Percentiles rank a stretch among this genome's conserved stretches.
Conservation (phyloP, 1,284 basidiomycete species). For the Ganoderma leucocontextum region DNA sequence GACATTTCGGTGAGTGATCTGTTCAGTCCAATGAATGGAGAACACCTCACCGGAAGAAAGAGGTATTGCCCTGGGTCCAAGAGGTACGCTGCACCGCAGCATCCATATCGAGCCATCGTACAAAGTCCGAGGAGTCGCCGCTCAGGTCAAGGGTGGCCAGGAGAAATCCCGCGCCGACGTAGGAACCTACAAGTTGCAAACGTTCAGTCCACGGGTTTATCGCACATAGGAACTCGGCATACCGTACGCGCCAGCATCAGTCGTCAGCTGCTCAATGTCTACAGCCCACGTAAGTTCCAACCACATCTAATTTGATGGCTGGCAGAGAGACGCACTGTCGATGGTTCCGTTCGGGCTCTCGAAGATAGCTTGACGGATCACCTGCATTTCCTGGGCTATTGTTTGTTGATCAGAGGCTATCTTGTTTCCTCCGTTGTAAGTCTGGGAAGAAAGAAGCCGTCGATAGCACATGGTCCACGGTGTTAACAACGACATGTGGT, state of each 20-base stretch:
- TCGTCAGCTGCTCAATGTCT: conserved; percentile 65
- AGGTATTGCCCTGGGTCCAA: conserved; percentile 61
- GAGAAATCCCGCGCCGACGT: conserved; percentile 70
- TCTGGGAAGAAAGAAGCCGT: conserved; percentile 43
- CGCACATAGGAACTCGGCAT: neutral
- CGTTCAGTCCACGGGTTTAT: neutral
- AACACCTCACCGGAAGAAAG: conserved; percentile 55
- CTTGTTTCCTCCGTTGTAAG: conserved; percentile 78
- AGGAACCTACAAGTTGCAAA: conserved; percentile 59
- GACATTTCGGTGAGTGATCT: neutral
- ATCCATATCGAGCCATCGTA: conserved; percentile 76
- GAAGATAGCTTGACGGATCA: conserved; percentile 66
- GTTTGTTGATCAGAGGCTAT: conserved; percentile 51
- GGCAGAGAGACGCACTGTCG: conserved; percentile 50
- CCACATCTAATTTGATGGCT: neutral
- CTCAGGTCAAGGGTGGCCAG: conserved; percentile 56
- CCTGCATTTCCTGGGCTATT: conserved; percentile 59
- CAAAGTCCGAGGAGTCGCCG: conserved; percentile 56
- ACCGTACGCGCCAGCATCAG: conserved; percentile 72
- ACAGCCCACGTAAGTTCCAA: neutral
- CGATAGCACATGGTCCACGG: conserved; percentile 6
- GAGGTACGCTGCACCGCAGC: conserved; percentile 60
- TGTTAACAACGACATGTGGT: conserved; percentile 1
- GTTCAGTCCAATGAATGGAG: neutral
- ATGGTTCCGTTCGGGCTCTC: conserved; percentile 65